Evolutionary conservation across 495 filamentous ascomycete species (phyloP).

Genomic region (Daldinia caldariorum): DNA sequence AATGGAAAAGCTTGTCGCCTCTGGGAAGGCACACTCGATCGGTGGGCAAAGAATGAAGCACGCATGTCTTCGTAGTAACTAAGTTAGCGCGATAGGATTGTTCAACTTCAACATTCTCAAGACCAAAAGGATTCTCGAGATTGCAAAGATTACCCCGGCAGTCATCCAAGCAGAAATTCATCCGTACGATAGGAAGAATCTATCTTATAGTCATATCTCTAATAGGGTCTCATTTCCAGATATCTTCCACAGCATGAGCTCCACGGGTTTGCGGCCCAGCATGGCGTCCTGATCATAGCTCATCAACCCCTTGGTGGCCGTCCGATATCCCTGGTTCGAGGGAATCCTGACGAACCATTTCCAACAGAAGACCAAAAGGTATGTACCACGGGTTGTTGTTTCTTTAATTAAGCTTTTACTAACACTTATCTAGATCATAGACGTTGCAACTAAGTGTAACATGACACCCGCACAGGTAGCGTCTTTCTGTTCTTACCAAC

Average conservation of each 20-base stretch:
- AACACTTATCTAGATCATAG: background rate
- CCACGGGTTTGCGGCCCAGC: background rate
- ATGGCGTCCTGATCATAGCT: background rate
- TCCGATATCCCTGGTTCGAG: background rate
- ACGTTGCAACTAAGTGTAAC: background rate
- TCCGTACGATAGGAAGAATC: background rate
- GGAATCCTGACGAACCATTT: background rate
- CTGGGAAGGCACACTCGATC: background rate
- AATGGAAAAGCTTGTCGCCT: background rate
- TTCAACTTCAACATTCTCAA: background rate
- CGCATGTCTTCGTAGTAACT: background rate
- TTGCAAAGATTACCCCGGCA: background rate
- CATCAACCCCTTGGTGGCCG: conserved; percentile 1
- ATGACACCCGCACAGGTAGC: background rate
- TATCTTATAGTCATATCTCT: background rate
- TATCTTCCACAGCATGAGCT: background rate
- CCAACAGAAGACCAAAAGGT: background rate
- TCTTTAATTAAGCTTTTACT: background rate
- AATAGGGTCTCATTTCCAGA: background rate
- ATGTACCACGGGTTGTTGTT: background rate
- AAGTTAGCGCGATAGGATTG: background rate
- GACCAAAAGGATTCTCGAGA: background rate
- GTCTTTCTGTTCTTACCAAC: background rate
- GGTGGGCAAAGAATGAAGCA: background rate
- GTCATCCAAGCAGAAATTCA: background rate